Percentiles rank a stretch among this genome's conserved stretches.
These are phyloP conservation scores for Chrysophaeum taylorii DNA, from an alignment of 352 stramenopile genomes.

Conservation along the genomic window DNA sequence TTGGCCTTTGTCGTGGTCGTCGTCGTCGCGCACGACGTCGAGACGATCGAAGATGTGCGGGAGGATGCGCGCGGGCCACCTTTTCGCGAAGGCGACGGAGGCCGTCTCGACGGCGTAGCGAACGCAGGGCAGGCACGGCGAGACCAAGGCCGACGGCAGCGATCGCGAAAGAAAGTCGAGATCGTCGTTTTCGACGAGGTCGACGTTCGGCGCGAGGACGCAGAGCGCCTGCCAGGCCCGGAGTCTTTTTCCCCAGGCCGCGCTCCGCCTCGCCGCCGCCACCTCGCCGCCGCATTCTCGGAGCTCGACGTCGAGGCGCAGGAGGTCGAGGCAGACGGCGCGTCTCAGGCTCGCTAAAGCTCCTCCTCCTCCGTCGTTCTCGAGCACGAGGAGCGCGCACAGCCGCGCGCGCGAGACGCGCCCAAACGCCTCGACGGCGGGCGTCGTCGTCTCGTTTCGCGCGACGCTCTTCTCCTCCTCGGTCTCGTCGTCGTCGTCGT, in stretches of 20 bases:
- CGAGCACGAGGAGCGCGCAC: not conserved
- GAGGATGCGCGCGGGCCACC: not conserved
- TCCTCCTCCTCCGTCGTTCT: not conserved
- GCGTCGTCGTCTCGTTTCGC: too few species aligned
- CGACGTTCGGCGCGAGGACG: not conserved
- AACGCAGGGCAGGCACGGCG: not conserved
- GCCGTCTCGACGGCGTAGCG: conserved; percentile 2
- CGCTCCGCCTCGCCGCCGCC: not conserved
- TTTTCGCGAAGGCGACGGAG: not conserved
- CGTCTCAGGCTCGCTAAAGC: not conserved
- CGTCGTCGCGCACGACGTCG: not conserved
- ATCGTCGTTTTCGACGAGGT: not conserved
- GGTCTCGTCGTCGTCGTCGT: not conserved
- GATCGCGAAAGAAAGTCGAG: not conserved
- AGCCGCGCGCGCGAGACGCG: not conserved
- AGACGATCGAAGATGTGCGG: not conserved
- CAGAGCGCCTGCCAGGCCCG: not conserved
- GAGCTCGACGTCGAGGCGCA: not conserved
- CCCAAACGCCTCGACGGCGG: too few species aligned
- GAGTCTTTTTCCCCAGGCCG: not conserved
- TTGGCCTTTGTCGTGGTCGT: not conserved
- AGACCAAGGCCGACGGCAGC: not conserved
- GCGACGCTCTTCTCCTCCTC: too few species aligned
- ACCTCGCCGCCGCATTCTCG: not conserved
- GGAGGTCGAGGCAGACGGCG: not conserved